Conservation (phyloP, 1,139 yeast species). For the Saccharomyces hybrid region DNA sequence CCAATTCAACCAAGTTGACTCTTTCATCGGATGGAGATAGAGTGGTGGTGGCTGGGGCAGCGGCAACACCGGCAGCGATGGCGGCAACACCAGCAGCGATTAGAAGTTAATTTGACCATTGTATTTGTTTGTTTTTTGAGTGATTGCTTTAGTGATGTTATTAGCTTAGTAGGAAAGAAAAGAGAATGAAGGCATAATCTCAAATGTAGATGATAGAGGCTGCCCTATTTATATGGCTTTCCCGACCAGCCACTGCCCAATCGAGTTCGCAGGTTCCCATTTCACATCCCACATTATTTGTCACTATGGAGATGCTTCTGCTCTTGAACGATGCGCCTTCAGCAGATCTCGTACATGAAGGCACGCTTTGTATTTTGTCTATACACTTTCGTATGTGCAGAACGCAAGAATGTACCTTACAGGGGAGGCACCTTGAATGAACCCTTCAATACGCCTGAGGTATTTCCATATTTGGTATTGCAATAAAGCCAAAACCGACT, state of each 20-base stretch:
- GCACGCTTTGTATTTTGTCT: not conserved
- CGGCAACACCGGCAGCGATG: not conserved
- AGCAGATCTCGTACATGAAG: too few species aligned
- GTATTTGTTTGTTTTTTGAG: not conserved
- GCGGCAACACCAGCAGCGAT: not conserved
- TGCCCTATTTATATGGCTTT: too few species aligned
- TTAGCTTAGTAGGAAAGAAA: too few species aligned
- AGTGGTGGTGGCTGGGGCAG: constrained; percentile 4
- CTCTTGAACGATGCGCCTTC: too few species aligned
- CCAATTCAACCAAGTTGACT: constrained; percentile 6
- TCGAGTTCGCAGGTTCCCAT: not conserved
- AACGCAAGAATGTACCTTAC: too few species aligned
- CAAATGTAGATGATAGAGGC: too few species aligned
- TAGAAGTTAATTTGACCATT: not conserved
- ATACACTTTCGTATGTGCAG: too few species aligned
- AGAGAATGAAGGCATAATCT: too few species aligned
- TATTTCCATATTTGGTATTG: too few species aligned
- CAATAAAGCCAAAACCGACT: too few species aligned
- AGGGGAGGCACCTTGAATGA: too few species aligned
- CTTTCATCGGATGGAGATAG: constrained; percentile 5
- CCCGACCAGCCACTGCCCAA: not conserved
- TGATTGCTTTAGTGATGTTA: not conserved
- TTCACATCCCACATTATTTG: not conserved
- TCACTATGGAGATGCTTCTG: not conserved
- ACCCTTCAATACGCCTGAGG: too few species aligned